Evolutionary conservation across 163 green algal genomes (phyloP).

Genomic region (Scenedesmus sp.): DNA sequence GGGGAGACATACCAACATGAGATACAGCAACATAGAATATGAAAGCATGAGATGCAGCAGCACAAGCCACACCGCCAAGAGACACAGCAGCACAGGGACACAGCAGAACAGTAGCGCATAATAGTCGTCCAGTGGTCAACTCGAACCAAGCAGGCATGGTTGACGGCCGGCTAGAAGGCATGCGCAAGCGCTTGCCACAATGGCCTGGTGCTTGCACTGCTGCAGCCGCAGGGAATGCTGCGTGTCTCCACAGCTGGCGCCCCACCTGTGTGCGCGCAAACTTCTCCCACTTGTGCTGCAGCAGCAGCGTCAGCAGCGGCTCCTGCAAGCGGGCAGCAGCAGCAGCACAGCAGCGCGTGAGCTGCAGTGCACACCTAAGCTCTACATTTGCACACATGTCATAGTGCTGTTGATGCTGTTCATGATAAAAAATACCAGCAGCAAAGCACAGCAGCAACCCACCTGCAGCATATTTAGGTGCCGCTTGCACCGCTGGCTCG

Average conservation of each 20-base stretch:
- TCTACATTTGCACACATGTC: no score
- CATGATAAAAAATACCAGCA: neutral
- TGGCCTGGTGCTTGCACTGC: neutral
- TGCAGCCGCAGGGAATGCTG: no score
- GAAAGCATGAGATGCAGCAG: neutral
- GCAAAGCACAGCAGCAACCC: neutral
- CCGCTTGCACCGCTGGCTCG: slow-evolving; percentile 49
- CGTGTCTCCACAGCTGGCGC: neutral
- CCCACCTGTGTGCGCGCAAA: slow-evolving; percentile 53
- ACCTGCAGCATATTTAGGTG: slow-evolving; percentile 60
- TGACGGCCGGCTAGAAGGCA: neutral
- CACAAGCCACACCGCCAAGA: neutral
- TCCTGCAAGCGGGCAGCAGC: slow-evolving; percentile 32
- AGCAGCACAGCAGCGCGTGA: neutral
- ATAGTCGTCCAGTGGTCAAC: neutral
- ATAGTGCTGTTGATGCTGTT: no score
- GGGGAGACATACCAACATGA: neutral
- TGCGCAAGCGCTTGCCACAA: no score
- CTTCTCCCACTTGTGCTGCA: slow-evolving; percentile 69
- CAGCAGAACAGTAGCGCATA: neutral
- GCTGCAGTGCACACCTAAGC: no score
- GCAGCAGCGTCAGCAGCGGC: slow-evolving; percentile 66
- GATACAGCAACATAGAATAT: neutral
- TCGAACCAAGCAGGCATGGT: neutral
- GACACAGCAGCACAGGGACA: neutral